Conservation (phyloP, 257 asterid species). For the Pogostemon cablin region DNA sequence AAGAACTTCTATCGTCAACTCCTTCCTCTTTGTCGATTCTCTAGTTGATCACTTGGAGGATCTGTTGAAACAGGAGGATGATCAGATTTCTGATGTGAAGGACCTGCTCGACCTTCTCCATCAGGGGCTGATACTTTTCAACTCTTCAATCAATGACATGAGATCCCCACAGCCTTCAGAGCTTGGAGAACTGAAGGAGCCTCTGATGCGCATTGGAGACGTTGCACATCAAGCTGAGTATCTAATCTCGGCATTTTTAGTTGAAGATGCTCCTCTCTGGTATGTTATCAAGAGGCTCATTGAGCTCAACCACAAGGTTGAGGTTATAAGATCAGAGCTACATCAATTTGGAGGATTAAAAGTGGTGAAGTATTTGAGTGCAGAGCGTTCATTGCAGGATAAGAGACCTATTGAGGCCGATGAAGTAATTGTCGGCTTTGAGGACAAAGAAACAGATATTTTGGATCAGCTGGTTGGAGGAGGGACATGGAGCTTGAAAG, state of each 20-base stretch:
- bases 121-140: too few relatives aligned
- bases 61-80: too few relatives aligned
- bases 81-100: too few relatives aligned
- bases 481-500: not conserved
- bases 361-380: not conserved
- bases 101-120: too few relatives aligned
- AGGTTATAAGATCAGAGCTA: not conserved
- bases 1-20: too few relatives aligned
- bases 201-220: constrained; percentile 9
- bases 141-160: too few relatives aligned
- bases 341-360: not conserved
- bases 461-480: not conserved
- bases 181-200: constrained; percentile 5
- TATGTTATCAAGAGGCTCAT: not conserved
- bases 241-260: constrained; percentile 15
- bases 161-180: not conserved
- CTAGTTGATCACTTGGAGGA: too few relatives aligned
- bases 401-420: not conserved
- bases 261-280: not conserved
- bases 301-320: constrained; percentile 1
- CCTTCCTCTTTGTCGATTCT: too few relatives aligned
- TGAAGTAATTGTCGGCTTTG: constrained; percentile 29
- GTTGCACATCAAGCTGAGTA: constrained; percentile 34
- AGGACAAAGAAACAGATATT: not conserved
- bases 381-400: not conserved